Base-by-base conservation (phyloP, 495 filamentous ascomycete species). In the Penicillium salamii region DNA sequence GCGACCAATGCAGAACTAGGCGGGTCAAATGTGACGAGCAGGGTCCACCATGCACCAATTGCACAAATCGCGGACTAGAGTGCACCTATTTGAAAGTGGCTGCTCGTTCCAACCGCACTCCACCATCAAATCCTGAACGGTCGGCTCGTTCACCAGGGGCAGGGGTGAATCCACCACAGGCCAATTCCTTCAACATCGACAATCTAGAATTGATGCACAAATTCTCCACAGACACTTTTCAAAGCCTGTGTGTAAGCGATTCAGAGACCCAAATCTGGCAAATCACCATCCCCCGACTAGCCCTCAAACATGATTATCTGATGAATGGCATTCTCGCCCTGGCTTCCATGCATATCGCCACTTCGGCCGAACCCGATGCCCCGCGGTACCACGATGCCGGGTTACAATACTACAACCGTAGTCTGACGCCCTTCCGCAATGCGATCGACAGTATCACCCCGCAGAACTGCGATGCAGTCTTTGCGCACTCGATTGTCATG, bases 1-100 rank as follows among this genome's bases (percentile, higher is more conserved):
- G 79, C 57, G 64, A 71, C 28, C 74, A 79, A 50, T 82, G 79
- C 59, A 80, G 79, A 54, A 69, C 65, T 44, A 58, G 79, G 15
- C 74, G 75, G 48, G 74, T 80, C 57, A 78, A 78, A 67, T 73
- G 68, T 41, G 67, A 70, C 39, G 64, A 72, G 53, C 53, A 55
- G 60, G 62, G 63, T 17, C 66, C 69, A 34, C 68, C 64, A 37
- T 70, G 69, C 24, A 59, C 65, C 23, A 67, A 67, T 38, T 72
- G 69, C 45, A 56, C 52, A 28, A 59, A 57, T 13, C 61, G 69
- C 18, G 55, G 66, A 43, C 45, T 67, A 11, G 46, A 50, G 7
- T 70, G 69, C 42, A 62, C 61, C 32, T 71, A 68, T 43, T 36
- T 57, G 19, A 67, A 65, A 40, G 42, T 52, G 19, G 42, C 50